Evolutionary conservation across 495 filamentous ascomycete genomes (phyloP).

Genomic region (Penicillium ochrochloron): DNA sequence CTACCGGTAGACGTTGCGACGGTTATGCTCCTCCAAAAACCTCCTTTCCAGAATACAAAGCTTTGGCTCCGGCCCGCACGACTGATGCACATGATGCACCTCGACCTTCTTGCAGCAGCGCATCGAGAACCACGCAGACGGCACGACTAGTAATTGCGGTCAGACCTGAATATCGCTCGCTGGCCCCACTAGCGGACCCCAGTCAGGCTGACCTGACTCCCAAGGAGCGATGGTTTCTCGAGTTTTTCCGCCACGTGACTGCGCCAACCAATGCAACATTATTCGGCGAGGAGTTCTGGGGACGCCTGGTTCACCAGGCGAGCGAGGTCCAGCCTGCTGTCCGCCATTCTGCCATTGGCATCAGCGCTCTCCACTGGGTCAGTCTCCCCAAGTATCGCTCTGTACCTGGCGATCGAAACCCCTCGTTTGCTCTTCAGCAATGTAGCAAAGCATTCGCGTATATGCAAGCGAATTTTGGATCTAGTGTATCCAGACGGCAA

Average conservation of each 20-base stretch:
- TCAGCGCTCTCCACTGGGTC: conserved; percentile 49
- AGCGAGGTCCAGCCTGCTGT: conserved; percentile 55
- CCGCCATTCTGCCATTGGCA: conserved; percentile 48
- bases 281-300: conserved; percentile 54
- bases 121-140: not conserved
- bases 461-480: conserved; percentile 13
- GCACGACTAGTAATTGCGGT: not conserved
- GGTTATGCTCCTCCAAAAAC: no score
- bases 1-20: not conserved
- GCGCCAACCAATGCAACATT: conserved; percentile 46
- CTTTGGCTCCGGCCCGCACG: no score
- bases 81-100: no score
- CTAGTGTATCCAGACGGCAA: conserved; percentile 15
- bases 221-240: conserved; percentile 22
- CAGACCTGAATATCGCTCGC: not conserved
- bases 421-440: conserved; percentile 47
- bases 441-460: conserved; percentile 49
- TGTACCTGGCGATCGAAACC: not conserved
- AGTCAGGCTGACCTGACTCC: conserved; percentile 15
- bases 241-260: conserved; percentile 29
- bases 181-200: conserved; percentile 1
- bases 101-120: no score
- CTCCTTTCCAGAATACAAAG: no score
- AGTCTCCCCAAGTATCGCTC: not conserved
- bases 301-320: conserved; percentile 52